Percentiles rank a stretch among this genome's conserved stretches.
Evolutionary conservation across 73 alveolate genomes (phyloP).

Genomic region (Effrenium voratum): DNA sequence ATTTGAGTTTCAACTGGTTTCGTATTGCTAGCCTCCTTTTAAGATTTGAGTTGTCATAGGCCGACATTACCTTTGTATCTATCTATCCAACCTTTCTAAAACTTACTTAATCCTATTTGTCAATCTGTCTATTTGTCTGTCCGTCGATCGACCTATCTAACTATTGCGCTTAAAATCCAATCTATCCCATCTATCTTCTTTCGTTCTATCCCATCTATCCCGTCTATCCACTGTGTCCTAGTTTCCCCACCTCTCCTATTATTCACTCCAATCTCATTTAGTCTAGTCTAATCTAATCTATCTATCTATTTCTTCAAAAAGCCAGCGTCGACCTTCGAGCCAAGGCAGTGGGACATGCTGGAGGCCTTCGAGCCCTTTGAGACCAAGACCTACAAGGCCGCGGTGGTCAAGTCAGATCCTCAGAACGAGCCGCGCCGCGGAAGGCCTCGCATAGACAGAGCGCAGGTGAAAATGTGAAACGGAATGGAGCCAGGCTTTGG

Average conservation of each 20-base stretch:
- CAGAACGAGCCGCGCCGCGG: not conserved
- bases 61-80: too few relatives aligned
- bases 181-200: too few relatives aligned
- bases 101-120: not conserved
- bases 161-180: not conserved
- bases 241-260: not conserved
- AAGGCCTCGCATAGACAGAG: not conserved
- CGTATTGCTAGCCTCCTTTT: too few relatives aligned
- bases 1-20: too few relatives aligned
- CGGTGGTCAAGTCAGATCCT: not conserved
- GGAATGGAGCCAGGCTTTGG: not conserved
- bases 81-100: not conserved
- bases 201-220: not conserved
- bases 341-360: conserved; percentile 76
- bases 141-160: not conserved
- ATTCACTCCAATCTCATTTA: not conserved
- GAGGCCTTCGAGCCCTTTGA: conserved; percentile 85
- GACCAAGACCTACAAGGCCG: conserved; percentile 49
- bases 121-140: not conserved
- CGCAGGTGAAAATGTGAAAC: not conserved
- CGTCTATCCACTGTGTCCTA: not conserved
- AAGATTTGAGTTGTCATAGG: too few relatives aligned
- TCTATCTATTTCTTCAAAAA: not conserved
- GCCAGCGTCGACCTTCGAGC: not conserved
- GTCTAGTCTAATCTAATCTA: not conserved